Conservation (phyloP, 1,284 basidiomycete species). For the Microbotryomycetes sp. region DNA sequence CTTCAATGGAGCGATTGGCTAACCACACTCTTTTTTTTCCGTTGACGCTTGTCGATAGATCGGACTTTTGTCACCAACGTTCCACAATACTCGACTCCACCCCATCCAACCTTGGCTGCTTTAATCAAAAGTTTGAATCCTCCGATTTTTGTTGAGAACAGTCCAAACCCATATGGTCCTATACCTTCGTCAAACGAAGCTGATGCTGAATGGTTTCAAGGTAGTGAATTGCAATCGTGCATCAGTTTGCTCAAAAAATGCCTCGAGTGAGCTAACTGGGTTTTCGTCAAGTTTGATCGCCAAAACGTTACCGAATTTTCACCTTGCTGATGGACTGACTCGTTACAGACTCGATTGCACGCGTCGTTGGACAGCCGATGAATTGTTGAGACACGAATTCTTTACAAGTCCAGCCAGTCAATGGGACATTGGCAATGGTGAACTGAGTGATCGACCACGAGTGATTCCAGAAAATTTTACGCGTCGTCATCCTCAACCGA, state of each 20-base stretch:
- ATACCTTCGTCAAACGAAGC: slow-evolving; percentile 15
- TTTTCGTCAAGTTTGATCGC: not conserved
- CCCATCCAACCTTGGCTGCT: slow-evolving; percentile 57
- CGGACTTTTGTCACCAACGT: slow-evolving; percentile 80
- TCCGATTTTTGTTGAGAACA: slow-evolving; percentile 49
- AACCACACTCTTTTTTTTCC: not conserved
- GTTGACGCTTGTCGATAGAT: slow-evolving; percentile 54
- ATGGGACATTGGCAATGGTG: slow-evolving; percentile 22
- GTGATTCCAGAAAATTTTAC: not conserved
- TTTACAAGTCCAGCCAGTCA: slow-evolving; percentile 42
- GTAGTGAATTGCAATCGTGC: slow-evolving; percentile 56
- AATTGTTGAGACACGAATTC: slow-evolving; percentile 72
- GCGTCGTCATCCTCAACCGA: not conserved
- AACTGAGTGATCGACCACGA: not conserved
- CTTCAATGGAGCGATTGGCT: not conserved
- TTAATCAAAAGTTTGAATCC: slow-evolving; percentile 75
- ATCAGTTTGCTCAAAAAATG: slow-evolving; percentile 65
- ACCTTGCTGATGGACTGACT: not conserved
- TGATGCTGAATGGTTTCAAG: slow-evolving; percentile 46
- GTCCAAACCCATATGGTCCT: slow-evolving; percentile 33
- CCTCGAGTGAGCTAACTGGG: slow-evolving; percentile 56
- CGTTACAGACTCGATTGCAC: slow-evolving; percentile 46
- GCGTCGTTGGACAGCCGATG: slow-evolving; percentile 62
- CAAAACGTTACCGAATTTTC: too few relatives aligned
- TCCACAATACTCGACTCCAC: slow-evolving; percentile 60